Percentiles rank a stretch among this genome's conserved stretches.
phyloP scores from a whole-genome alignment of 2,329 filamentous ascomycete genomes.

The Epichloe coenophiala region DNA sequence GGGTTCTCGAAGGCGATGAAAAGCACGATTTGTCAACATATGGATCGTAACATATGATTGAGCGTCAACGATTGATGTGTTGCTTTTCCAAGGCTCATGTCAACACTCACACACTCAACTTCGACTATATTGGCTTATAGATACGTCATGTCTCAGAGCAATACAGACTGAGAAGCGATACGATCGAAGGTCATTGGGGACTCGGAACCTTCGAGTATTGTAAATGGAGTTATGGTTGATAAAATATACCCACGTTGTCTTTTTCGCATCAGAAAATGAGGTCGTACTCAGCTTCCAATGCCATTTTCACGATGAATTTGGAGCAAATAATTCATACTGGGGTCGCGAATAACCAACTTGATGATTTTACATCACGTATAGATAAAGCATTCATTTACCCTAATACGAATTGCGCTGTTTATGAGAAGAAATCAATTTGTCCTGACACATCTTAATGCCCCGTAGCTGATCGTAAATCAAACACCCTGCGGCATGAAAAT shows the following conservation, averaged over 20 bases:
- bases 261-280: background rate
- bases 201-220: background rate
- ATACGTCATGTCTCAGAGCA: background rate
- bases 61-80: background rate
- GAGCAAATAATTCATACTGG: background rate
- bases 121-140: background rate
- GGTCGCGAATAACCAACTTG: background rate
- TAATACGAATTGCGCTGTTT: background rate
- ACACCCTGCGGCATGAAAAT: background rate
- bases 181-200: background rate
- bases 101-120: background rate
- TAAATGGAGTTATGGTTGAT: background rate
- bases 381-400: background rate
- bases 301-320: background rate
- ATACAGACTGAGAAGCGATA: background rate
- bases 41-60: conserved; percentile 9
- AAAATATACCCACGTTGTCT: background rate
- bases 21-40: conserved; percentile 37
- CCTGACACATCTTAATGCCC: background rate
- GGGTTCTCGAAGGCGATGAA: conserved; percentile 41
- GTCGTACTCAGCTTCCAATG: background rate
- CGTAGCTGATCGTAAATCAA: background rate
- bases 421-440: too few relatives aligned
- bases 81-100: background rate
- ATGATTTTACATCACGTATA: background rate